Evolutionary conservation across 2,329 filamentous ascomycete genomes (phyloP).

Genomic region (Keithomyces neogunnii): DNA sequence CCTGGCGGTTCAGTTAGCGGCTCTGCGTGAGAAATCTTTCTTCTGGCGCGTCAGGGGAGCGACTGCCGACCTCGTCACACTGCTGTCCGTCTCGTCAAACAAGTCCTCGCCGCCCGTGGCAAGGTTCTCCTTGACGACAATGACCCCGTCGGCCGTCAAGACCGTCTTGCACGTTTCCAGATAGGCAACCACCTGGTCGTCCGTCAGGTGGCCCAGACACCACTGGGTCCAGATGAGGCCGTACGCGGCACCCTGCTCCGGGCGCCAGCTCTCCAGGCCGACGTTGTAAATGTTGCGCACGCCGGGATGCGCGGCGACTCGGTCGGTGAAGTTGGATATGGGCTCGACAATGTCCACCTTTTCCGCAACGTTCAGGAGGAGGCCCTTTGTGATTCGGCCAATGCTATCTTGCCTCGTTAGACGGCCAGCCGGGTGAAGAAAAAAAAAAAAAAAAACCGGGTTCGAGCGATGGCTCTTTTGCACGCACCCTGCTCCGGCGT

Average conservation of each 20-base stretch:
- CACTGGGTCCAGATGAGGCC: conserved; percentile 86
- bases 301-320: conserved; percentile 48
- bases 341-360: conserved; percentile 80
- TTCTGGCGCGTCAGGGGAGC: neutral
- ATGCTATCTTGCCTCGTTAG: conserved; percentile 43
- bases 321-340: conserved; percentile 67
- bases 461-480: neutral
- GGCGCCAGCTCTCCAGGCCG: conserved; percentile 64
- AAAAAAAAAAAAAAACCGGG: neutral
- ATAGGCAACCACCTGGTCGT: conserved; percentile 61
- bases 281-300: conserved; percentile 58
- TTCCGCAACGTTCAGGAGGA: conserved; percentile 63
- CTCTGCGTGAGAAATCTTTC: neutral
- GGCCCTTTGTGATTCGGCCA: conserved; percentile 69
- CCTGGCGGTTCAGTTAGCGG: conserved; percentile 27
- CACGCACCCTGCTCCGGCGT: conserved; percentile 31
- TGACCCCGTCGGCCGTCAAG: conserved; percentile 19
- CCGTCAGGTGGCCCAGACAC: conserved; percentile 78
- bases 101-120: conserved; percentile 50
- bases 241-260: conserved; percentile 44
- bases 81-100: conserved; percentile 69
- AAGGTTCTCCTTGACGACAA: conserved; percentile 59
- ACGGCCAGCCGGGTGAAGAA: neutral
- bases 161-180: conserved; percentile 49
- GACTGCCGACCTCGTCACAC: conserved; percentile 55